These are phyloP conservation scores for Chimonanthus praecox DNA, from an alignment of 164 flowering plant species.

Conservation along the genomic window DNA sequence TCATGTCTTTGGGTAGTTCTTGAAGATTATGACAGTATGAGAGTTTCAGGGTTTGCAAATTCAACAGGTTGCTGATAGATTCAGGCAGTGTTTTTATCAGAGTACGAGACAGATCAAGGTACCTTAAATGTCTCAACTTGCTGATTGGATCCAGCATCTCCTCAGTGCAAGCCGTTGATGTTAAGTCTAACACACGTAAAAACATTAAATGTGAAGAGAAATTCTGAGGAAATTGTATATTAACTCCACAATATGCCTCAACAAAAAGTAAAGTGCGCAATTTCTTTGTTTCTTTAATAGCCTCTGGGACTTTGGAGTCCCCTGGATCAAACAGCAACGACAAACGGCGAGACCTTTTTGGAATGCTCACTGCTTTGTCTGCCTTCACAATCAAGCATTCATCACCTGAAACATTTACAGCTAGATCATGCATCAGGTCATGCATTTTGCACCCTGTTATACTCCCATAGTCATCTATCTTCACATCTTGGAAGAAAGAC, in stretches of 20 bases:
- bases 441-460: slow-evolving; percentile 10
- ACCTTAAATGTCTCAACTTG: slow-evolving; percentile 8
- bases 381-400: slow-evolving; percentile 2
- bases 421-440: slow-evolving; percentile 13
- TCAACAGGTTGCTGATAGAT: not conserved
- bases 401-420: not conserved
- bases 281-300: not conserved
- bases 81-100: not conserved
- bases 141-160: not conserved
- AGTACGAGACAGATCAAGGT: slow-evolving; percentile 4
- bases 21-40: not conserved
- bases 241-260: not conserved
- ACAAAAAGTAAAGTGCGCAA: not conserved
- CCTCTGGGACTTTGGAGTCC: too few species aligned
- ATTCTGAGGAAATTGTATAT: not conserved
- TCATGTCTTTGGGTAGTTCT: slow-evolving; percentile 2
- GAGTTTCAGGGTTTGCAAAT: slow-evolving; percentile 14
- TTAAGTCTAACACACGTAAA: slow-evolving; percentile 1
- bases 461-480: slow-evolving; percentile 5
- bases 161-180: not conserved
- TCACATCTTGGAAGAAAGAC: slow-evolving; percentile 11
- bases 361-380: not conserved
- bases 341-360: not conserved
- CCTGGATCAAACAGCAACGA: not conserved
- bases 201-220: not conserved